phyloP scores from a whole-genome alignment of 305 asterid species.

The Solanum chacoense region DNA sequence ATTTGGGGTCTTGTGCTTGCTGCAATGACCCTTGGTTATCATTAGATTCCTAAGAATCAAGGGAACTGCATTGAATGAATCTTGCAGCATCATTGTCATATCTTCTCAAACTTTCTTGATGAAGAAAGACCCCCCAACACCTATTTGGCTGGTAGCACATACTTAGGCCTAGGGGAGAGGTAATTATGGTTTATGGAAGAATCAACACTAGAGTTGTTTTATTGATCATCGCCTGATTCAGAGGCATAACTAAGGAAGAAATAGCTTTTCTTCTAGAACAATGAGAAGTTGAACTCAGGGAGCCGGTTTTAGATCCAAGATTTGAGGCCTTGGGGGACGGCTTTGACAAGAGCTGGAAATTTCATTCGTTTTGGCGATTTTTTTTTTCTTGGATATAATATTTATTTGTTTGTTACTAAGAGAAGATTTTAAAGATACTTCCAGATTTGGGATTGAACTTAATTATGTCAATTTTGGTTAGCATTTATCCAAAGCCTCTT shows the following conservation, averaged over 20 bases:
- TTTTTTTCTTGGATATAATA: conserved; percentile 21
- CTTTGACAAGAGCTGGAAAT: conserved; percentile 7
- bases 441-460: background rate
- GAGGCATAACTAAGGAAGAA: conserved; percentile 5
- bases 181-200: conserved; percentile 29
- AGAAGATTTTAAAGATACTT: background rate
- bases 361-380: conserved; percentile 35
- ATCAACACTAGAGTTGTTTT: conserved; percentile 5
- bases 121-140: conserved; percentile 2
- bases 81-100: background rate
- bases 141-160: conserved; percentile 49
- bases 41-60: conserved; percentile 8
- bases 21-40: conserved; percentile 22
- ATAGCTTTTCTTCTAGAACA: background rate
- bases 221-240: conserved; percentile 18
- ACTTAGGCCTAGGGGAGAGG: conserved; percentile 60
- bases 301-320: conserved; percentile 4
- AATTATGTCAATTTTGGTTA: background rate
- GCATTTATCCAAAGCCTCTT: background rate
- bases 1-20: conserved; percentile 10
- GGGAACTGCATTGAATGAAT: background rate
- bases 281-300: background rate
- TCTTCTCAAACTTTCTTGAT: conserved; percentile 17
- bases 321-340: conserved; percentile 2
- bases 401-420: background rate